A percentile compares a stretch with the other conserved stretches of the same genome.
These are phyloP conservation scores for Kondoa subrosea DNA, from an alignment of 768 basidiomycete species.

Conservation along the genomic window DNA sequence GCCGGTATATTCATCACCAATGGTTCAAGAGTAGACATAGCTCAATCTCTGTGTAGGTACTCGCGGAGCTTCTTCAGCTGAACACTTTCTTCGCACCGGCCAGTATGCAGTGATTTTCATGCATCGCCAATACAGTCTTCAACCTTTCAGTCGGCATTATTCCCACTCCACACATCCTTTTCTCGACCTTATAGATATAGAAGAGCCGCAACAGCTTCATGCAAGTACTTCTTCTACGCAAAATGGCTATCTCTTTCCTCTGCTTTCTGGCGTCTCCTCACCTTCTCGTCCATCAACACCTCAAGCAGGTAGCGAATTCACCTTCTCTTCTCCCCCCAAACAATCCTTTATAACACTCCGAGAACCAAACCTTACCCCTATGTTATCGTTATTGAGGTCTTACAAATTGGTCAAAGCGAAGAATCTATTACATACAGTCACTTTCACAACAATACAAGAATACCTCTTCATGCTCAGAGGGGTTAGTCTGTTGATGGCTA, in stretches of 20 bases:
- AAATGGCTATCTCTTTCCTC: neutral
- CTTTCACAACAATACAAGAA: conserved; percentile 87
- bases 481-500: conserved; percentile 39
- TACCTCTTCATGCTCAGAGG: conserved; percentile 83
- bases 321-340: neutral
- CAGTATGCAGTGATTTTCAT: conserved; percentile 93
- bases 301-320: neutral
- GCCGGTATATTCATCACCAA: too few species aligned
- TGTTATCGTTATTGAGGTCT: conserved; percentile 54
- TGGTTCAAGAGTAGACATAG: too few species aligned
- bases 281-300: conserved; percentile 4
- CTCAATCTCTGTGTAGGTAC: too few species aligned
- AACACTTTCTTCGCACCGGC: conserved; percentile 82
- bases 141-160: conserved; percentile 94
- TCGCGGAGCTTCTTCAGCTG: conserved; percentile 89
- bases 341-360: neutral
- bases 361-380: conserved; percentile 43
- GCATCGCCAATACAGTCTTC: conserved; percentile 91
- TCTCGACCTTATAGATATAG: conserved; percentile 75
- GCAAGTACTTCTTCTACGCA: neutral
- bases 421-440: conserved; percentile 63
- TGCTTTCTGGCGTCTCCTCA: neutral
- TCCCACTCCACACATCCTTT: conserved; percentile 97
- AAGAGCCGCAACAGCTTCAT: conserved; percentile 2
- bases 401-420: conserved; percentile 64